Evolutionary conservation across 495 filamentous ascomycete genomes (phyloP).

Genomic region (Margaritispora aquatica): DNA sequence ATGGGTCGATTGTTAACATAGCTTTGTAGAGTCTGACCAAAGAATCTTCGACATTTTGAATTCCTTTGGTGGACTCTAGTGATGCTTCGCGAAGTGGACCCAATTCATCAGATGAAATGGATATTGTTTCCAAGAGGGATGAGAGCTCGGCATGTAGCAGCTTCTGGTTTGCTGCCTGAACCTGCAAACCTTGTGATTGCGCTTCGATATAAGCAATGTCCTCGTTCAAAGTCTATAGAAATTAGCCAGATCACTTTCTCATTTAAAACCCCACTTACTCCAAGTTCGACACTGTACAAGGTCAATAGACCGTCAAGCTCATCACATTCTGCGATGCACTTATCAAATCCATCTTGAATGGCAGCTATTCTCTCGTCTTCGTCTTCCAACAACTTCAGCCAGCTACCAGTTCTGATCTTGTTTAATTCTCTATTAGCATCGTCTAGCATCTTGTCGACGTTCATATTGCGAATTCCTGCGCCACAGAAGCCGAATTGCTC

Average conservation of each 20-base stretch:
- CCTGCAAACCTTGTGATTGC: slow-evolving; percentile 91
- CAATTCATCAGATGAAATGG: slow-evolving; percentile 71
- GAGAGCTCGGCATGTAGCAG: slow-evolving; percentile 83
- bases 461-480: slow-evolving; percentile 59
- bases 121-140: slow-evolving; percentile 74
- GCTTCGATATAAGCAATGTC: slow-evolving; percentile 97
- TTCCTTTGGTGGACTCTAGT: slow-evolving; percentile 59
- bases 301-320: slow-evolving; percentile 91
- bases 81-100: slow-evolving; percentile 67
- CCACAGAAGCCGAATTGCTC: slow-evolving; percentile 90
- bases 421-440: slow-evolving; percentile 84
- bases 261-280: slow-evolving; percentile 49
- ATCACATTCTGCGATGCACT: slow-evolving; percentile 87
- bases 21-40: slow-evolving; percentile 84
- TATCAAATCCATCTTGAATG: slow-evolving; percentile 78
- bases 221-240: slow-evolving; percentile 76
- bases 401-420: slow-evolving; percentile 85
- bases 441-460: slow-evolving; percentile 74
- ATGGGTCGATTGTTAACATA: slow-evolving; percentile 89
- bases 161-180: slow-evolving; percentile 96
- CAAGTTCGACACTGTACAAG: slow-evolving; percentile 87
- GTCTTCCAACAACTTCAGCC: slow-evolving; percentile 81
- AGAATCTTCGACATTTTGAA: slow-evolving; percentile 68
- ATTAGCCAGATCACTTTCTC: slow-evolving; percentile 29
- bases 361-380: slow-evolving; percentile 82